phyloP scores from a whole-genome alignment of 1,284 basidiomycete species.

The Puccinia novopanici region DNA sequence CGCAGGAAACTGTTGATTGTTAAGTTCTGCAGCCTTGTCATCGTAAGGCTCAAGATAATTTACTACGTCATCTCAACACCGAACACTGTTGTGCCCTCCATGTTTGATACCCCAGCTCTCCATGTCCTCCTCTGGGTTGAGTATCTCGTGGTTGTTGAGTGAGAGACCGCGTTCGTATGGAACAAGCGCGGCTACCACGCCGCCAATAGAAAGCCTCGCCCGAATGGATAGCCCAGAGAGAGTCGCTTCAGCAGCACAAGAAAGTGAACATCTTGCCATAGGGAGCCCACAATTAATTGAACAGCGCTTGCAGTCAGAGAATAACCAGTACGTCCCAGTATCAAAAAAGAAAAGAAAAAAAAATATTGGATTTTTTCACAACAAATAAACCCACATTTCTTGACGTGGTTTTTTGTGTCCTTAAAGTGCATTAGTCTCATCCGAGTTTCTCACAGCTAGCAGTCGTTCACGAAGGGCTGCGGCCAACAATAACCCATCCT shows the following conservation, averaged over 20 bases:
- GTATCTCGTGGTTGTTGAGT: not conserved
- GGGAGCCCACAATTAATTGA: not conserved
- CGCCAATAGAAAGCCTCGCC: not conserved
- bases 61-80: not conserved
- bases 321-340: not conserved
- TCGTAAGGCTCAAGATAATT: not conserved
- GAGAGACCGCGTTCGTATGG: not conserved
- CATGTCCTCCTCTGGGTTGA: not conserved
- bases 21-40: not conserved
- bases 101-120: not conserved
- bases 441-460: no score
- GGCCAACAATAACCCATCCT: no score
- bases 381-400: no score
- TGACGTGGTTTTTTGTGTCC: no score
- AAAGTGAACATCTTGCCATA: not conserved
- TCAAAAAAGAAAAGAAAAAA: no score
- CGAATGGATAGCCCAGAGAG: not conserved
- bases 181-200: conserved; percentile 18
- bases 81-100: not conserved
- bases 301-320: no score
- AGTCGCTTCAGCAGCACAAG: not conserved
- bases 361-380: no score
- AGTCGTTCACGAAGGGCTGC: no score
- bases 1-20: not conserved
- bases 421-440: no score